Evolutionary conservation across 2,329 filamentous ascomycete genomes (phyloP).

Genomic region (Trichoderma koningii): DNA sequence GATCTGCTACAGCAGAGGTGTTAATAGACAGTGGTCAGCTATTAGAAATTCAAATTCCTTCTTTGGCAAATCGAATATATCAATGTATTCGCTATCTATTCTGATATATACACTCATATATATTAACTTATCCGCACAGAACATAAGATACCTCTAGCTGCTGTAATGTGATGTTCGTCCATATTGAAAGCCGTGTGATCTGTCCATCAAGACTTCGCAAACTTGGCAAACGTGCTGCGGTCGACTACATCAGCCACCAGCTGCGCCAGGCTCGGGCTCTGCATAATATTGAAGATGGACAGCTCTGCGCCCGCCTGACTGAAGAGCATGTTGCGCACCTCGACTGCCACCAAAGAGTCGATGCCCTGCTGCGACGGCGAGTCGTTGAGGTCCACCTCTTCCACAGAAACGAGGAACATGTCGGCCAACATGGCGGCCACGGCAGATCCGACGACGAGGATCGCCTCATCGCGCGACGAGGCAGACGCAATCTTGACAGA

Average conservation of each 20-base stretch:
- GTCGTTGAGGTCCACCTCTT: background rate
- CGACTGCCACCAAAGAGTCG: background rate
- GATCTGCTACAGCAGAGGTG: too few relatives aligned
- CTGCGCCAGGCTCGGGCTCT: background rate
- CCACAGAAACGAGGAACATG: background rate
- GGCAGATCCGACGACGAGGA: background rate
- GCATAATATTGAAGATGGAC: slow-evolving; percentile 7
- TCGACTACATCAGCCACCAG: background rate
- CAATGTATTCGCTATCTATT: too few relatives aligned
- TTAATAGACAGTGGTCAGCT: too few relatives aligned
- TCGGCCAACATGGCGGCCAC: background rate
- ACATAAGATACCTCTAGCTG: too few relatives aligned
- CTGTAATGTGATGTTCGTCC: too few relatives aligned
- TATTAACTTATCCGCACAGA: too few relatives aligned
- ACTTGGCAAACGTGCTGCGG: too few relatives aligned
- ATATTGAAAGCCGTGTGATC: too few relatives aligned
- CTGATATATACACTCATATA: too few relatives aligned
- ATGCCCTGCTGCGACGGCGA: background rate
- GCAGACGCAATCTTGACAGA: background rate
- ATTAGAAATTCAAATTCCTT: too few relatives aligned
- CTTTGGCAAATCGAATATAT: too few relatives aligned
- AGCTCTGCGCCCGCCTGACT: background rate
- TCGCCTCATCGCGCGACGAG: background rate
- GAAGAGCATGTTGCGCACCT: background rate
- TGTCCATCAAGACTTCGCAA: background rate